A percentile compares a stretch with the other conserved stretches of the same genome.
Conservation (phyloP, 805 yeast species). For the Wickerhamiella slavikovae region DNA sequence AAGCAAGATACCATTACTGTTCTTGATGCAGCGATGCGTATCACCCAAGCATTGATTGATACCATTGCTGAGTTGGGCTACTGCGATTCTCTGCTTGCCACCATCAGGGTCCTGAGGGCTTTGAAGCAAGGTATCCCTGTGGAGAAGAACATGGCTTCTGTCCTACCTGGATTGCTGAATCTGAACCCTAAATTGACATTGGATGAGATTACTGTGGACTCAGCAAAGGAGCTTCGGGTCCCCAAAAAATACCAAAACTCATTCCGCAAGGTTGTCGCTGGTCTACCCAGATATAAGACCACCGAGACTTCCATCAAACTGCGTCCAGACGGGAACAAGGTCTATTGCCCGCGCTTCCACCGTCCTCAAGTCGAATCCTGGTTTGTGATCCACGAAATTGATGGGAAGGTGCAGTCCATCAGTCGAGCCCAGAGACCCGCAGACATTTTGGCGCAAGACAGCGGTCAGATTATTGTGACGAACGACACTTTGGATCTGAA, state of each 20-base stretch:
- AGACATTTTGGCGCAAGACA: conserved; percentile 3
- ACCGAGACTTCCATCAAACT: conserved; percentile 22
- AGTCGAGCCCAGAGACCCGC: conserved; percentile 55
- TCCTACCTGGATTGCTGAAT: conserved; percentile 10
- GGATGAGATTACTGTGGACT: no score
- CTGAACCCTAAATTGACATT: no score
- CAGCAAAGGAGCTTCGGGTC: conserved; percentile 25
- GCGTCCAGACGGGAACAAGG: conserved; percentile 26
- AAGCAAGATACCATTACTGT: conserved; percentile 85
- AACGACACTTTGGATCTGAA: conserved; percentile 13
- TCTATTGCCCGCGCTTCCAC: conserved; percentile 66
- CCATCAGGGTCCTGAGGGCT: conserved; percentile 60
- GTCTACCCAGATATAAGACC: conserved; percentile 33
- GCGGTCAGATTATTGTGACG: conserved; percentile 7
- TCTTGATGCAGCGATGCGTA: conserved; percentile 83
- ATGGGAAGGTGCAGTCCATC: conserved; percentile 36
- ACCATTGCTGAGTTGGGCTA: conserved; percentile 72
- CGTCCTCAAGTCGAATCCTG: conserved; percentile 85
- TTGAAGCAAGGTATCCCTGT: conserved; percentile 44
- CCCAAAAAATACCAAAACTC: conserved; percentile 23
- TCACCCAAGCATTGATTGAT: conserved; percentile 81
- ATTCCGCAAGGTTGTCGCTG: conserved; percentile 32
- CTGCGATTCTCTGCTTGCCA: conserved; percentile 34
- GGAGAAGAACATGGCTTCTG: conserved; percentile 6
- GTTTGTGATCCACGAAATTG: conserved; percentile 46